phyloP scores from a whole-genome alignment of 768 basidiomycete species.

The Mrakia frigida region DNA sequence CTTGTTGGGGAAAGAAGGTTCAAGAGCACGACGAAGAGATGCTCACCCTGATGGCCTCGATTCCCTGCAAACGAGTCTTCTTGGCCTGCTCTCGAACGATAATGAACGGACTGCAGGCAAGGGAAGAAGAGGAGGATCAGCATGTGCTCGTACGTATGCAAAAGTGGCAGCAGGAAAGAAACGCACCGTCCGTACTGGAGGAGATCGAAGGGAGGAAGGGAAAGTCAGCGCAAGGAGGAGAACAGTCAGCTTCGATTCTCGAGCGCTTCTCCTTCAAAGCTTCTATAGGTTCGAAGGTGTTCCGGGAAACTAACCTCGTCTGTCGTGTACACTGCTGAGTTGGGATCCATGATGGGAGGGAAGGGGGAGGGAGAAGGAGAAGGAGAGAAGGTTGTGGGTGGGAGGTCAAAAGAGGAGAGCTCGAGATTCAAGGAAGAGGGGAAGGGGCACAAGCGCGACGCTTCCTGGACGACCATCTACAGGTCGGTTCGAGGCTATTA shows the following conservation, averaged over 20 bases:
- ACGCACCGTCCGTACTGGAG: slow-evolving; percentile 32
- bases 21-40: not conserved
- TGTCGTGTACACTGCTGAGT: slow-evolving; percentile 46
- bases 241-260: not conserved
- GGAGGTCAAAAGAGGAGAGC: not conserved
- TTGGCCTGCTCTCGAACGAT: slow-evolving; percentile 88
- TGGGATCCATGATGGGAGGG: slow-evolving; percentile 38
- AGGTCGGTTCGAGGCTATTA: no score
- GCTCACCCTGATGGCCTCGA: slow-evolving; percentile 86
- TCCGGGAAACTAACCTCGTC: slow-evolving; percentile 41
- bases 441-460: not conserved
- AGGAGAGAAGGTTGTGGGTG: slow-evolving; percentile 10
- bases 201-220: not conserved
- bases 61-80: slow-evolving; percentile 86
- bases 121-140: slow-evolving; percentile 12
- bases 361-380: not conserved
- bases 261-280: not conserved
- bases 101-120: slow-evolving; percentile 72
- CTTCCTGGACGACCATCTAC: no score
- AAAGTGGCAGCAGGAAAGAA: not conserved
- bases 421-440: not conserved
- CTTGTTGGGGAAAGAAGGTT: not conserved
- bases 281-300: not conserved
- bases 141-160: slow-evolving; percentile 20
- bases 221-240: slow-evolving; percentile 15